These are phyloP conservation scores for Aegilops speltoides DNA, from an alignment of 176 grass and related monocot species.

Conservation along the genomic window DNA sequence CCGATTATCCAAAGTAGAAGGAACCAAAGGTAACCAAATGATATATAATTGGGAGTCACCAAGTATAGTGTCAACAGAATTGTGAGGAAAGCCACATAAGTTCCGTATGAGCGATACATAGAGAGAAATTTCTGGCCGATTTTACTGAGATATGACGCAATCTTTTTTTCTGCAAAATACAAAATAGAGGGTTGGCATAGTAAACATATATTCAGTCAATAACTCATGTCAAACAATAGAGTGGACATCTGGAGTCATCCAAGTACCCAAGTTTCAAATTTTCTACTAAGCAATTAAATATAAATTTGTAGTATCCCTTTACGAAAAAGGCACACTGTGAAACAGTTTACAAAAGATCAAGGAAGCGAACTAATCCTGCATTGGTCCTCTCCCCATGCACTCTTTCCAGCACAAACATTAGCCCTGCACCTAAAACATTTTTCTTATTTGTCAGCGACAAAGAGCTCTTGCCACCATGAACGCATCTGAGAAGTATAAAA, in stretches of 20 bases:
- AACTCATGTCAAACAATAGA: neutral
- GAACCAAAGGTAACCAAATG: constrained; percentile 98
- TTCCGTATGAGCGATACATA: constrained; percentile 89
- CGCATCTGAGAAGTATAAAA: constrained; percentile 9
- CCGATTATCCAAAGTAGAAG: constrained; percentile 99
- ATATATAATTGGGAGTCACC: constrained; percentile 97
- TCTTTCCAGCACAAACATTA: neutral
- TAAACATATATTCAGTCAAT: constrained; percentile 21
- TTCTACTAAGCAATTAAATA: constrained; percentile 1
- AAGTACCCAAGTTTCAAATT: neutral
- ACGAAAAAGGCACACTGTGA: neutral
- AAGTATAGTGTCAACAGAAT: constrained; percentile 93
- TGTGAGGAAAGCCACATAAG: constrained; percentile 94
- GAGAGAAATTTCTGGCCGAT: constrained; percentile 82
- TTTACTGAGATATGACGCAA: constrained; percentile 90
- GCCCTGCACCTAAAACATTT: neutral
- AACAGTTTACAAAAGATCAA: neutral
- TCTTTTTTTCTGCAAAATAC: constrained; percentile 75
- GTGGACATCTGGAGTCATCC: neutral
- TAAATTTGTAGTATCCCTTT: neutral
- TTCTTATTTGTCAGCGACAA: neutral
- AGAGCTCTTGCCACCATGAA: neutral
- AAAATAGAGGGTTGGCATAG: constrained; percentile 27
- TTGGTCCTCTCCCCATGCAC: neutral
- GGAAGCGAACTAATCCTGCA: neutral